Base-by-base conservation (phyloP, 768 basidiomycete species). In the Phylloporus sp. region DNA sequence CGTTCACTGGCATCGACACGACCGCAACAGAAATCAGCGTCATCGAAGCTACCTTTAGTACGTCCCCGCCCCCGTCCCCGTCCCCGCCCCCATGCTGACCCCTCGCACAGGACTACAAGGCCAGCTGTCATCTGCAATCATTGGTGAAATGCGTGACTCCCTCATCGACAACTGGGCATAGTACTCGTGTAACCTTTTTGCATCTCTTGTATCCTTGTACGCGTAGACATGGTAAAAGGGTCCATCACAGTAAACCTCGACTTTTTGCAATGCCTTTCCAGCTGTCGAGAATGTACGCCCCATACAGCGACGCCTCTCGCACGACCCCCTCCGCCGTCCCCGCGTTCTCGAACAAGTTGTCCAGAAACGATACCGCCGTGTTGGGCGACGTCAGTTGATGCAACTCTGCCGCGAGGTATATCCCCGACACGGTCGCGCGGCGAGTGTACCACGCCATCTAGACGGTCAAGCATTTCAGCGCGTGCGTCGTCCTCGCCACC, bases 1-100 rank as follows among this genome's bases (percentile, higher is more conserved):
- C 96, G 9, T 98, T 98, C 70, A 92, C 93, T n/a, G 96, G 96
- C 28, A 76, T 96, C 23, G 96, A 99, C 63, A 98, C 96, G 50
- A 99, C 96, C n/a, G 96, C 96, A 32, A 98, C 95, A 43, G 96
- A 99, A 69, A 91, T 98, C 66, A 90, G 86, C 59, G 95, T 99
- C 31, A 96, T 98, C 58, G 96, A 99, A 66, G 93, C 94, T 22
- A 78, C 92, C 41, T 99, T 99, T 76, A 93, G 93, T 95, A 61
- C 59, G 92, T 81, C 23, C 14, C 31, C 18, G 14, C 29, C 44
- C 40, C 23, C 48, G 41, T 22, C 26, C 21, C 18, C 32, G 15
- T 37, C 44, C 9, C n/a, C n/a, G 32, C 17, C 11, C 20, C n/a
- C n/a, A n/a, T n/a, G 27, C 54, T 50, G 26, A 63, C 38, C 41